Conservation (phyloP, 306 rosid species). For the Delonix regia region DNA sequence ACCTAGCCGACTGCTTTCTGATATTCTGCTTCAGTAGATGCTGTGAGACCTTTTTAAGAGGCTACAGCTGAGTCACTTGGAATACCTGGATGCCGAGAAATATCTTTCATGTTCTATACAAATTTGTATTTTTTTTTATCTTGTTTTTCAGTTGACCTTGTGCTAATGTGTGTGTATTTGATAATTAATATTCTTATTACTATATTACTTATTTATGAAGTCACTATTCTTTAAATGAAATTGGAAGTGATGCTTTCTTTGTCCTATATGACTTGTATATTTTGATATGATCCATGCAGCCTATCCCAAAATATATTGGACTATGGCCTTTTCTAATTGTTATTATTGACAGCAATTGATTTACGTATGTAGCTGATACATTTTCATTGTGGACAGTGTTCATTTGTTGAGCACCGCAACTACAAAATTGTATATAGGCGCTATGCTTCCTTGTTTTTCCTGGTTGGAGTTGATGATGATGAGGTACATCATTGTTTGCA, state of each 20-base stretch:
- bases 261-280: constrained; percentile 8
- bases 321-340: constrained; percentile 6
- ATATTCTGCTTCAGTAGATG: neutral
- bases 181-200: constrained; percentile 6
- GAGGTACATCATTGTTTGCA: constrained; percentile 56
- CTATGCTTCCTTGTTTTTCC: constrained; percentile 91
- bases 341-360: neutral
- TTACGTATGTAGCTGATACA: constrained; percentile 33
- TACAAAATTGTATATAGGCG: constrained; percentile 95
- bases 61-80: constrained; percentile 9
- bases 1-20: neutral
- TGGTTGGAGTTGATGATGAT: constrained; percentile 92
- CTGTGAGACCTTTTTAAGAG: neutral
- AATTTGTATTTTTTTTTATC: neutral
- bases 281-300: constrained; percentile 7
- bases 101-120: neutral
- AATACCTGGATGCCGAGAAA: neutral
- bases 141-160: neutral
- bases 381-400: constrained; percentile 69
- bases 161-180: neutral
- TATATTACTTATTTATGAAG: neutral
- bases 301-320: constrained; percentile 14
- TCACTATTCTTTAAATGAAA: neutral
- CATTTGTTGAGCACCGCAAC: constrained; percentile 97
- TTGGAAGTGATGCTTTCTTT: neutral